Evolutionary conservation across 1,284 basidiomycete species (phyloP).

Genomic region (Cryptococcus floricola): DNA sequence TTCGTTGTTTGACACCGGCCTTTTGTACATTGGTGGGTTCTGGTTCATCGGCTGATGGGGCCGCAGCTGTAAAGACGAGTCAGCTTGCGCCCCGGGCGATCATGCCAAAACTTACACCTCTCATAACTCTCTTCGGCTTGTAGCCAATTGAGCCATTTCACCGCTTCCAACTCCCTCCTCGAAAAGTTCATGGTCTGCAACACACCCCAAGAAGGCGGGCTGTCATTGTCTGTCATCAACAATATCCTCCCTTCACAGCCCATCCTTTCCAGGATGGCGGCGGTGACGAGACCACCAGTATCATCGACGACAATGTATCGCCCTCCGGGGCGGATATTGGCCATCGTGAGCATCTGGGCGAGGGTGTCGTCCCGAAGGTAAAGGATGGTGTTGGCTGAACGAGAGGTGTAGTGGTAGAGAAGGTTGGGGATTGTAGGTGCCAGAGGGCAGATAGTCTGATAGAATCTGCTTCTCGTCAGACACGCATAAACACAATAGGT

Average conservation of each 20-base stretch:
- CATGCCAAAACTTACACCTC: constrained; percentile 26
- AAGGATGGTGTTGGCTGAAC: constrained; percentile 75
- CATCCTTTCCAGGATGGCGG: constrained; percentile 77
- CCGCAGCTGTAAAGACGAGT: not conserved
- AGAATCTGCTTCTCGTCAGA: constrained; percentile 58
- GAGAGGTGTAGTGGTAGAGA: constrained; percentile 66
- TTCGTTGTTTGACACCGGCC: constrained; percentile 28
- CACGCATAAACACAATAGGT: not conserved
- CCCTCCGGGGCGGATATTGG: constrained; percentile 79
- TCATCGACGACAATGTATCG: constrained; percentile 88
- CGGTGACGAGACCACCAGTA: constrained; percentile 82
- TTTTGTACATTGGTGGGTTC: constrained; percentile 20
- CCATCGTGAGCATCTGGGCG: constrained; percentile 78
- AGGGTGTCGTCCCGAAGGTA: constrained; percentile 84
- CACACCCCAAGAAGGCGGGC: constrained; percentile 86
- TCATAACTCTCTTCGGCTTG: constrained; percentile 69
- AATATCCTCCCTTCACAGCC: constrained; percentile 79
- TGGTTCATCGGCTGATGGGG: not conserved
- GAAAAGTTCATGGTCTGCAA: constrained; percentile 82
- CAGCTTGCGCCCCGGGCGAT: not conserved
- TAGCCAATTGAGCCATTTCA: constrained; percentile 83
- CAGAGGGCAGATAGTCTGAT: constrained; percentile 81
- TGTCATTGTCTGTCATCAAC: constrained; percentile 84
- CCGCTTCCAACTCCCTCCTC: constrained; percentile 57
- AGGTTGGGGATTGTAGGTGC: constrained; percentile 86